Conservation (phyloP, 306 rosid genomes). For the Corylus avellana region DNA sequence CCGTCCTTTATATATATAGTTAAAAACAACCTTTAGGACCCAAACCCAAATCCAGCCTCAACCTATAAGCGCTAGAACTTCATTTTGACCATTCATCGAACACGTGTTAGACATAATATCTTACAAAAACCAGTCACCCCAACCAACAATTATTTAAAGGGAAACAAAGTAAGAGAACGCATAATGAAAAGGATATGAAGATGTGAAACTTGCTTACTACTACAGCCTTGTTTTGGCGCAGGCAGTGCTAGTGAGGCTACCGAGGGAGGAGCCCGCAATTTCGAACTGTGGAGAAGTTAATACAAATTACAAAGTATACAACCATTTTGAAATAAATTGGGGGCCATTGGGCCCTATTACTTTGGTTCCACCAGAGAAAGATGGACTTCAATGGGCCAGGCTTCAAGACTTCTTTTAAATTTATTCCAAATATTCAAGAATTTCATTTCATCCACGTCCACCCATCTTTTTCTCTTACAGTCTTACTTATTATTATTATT, state of each 20-base stretch:
- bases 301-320: not conserved
- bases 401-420: no score
- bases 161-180: not conserved
- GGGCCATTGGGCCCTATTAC: not conserved
- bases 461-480: no score
- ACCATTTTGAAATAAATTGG: not conserved
- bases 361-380: not conserved
- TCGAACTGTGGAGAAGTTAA: not conserved
- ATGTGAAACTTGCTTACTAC: not conserved
- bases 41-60: not conserved
- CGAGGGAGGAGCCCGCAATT: not conserved
- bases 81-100: constrained; percentile 31
- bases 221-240: not conserved
- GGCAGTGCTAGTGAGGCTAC: not conserved
- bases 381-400: not conserved
- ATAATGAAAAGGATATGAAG: not conserved
- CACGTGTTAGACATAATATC: constrained; percentile 17
- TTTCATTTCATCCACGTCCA: no score
- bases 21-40: not conserved
- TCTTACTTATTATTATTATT: no score
- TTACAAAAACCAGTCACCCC: not conserved
- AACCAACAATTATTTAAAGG: not conserved
- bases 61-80: constrained; percentile 7
- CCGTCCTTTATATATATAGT: not conserved
- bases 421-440: no score